A percentile compares a stretch with the other conserved stretches of the same genome.
Conservation (phyloP, 768 basidiomycete genomes). For the Coprinopsis strossmayeri region DNA sequence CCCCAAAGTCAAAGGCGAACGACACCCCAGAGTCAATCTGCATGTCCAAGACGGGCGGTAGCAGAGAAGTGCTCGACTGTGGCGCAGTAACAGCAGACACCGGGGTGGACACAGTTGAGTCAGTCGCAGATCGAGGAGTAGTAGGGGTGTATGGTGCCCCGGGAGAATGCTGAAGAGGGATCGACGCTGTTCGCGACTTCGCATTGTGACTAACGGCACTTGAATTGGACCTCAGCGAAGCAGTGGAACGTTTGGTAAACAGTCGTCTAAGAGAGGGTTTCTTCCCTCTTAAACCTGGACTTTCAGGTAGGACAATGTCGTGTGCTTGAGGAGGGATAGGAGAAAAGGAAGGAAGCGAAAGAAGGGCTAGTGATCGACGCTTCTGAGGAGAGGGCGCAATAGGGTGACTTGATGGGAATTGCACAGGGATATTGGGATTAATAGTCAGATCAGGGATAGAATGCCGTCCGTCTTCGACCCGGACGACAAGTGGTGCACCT, state of each 20-base stretch:
- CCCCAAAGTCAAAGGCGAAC: conserved; percentile 33
- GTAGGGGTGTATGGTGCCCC: conserved; percentile 16
- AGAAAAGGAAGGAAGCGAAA: conserved; percentile 31
- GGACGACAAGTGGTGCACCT: not conserved
- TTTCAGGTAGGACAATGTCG: not conserved
- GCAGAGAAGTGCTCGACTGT: conserved; percentile 29
- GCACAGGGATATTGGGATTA: conserved; percentile 29
- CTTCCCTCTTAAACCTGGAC: conserved; percentile 35
- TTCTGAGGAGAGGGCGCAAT: conserved; percentile 22
- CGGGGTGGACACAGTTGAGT: conserved; percentile 45
- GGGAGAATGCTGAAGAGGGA: conserved; percentile 13
- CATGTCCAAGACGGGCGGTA: conserved; percentile 57
- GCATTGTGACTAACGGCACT: not conserved
- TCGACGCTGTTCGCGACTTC: not conserved
- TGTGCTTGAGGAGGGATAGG: conserved; percentile 11
- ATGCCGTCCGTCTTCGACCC: conserved; percentile 1
- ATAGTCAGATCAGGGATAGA: conserved; percentile 20
- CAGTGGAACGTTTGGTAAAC: conserved; percentile 54
- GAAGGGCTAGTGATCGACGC: conserved; percentile 33
- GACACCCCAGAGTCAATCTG: conserved; percentile 48
- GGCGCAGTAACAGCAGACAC: conserved; percentile 55
- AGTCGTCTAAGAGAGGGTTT: conserved; percentile 66
- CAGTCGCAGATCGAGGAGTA: conserved; percentile 33
- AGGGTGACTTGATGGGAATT: conserved; percentile 37
- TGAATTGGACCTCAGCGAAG: conserved; percentile 16